Evolutionary conservation across 2,329 filamentous ascomycete species (phyloP), one percentile per base, ranked within the genome.

Genomic region (Colletotrichum sp.): DNA sequence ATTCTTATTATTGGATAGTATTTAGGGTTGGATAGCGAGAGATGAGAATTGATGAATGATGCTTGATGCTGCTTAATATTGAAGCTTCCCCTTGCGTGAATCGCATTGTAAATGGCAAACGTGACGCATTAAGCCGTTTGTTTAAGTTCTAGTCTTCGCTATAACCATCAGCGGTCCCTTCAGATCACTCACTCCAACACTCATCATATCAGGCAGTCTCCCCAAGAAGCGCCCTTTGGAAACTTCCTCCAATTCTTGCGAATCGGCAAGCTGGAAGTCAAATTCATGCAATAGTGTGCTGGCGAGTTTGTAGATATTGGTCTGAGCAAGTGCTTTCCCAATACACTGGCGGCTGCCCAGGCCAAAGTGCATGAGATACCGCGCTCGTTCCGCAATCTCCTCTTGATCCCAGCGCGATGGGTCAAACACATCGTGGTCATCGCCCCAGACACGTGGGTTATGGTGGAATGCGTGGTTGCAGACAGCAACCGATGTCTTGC

Each of bases 351-450:
- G 72, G 16, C 57, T 52, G 4, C 72, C 72, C 8, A 74, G 67
- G n/a, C 72, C 72, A 15, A 74, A 69, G 12, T 74, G 72, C 72
- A 71, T 74, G 4, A 74, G 34, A 15, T 71, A 71, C 3, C 72
- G 72, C 12, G 67, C 67, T 5, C 72, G 59, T 2, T 55, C 32
- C 5, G 72, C 72, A 9, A 39, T 74, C 15, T 70, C 67, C 18
- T 62, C 24, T 10, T 21, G 26, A 6, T 74, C 60, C 72, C 72
- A 74, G 3, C 72, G 49, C 21, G 26, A 59, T 4, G 72, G 67
- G 13, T 66, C 67, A 4, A 71, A 74, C 1, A 21, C 30, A 15
- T 34, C 2, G n/a, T 74, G 67, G 28, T 74, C 44, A 9, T 66
- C 24, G 60, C 72, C 67, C 72, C 72, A 74, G 21, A 74, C 49